Conservation (phyloP, 192 early-diverging fungal species). For the Backusella luteola region DNA sequence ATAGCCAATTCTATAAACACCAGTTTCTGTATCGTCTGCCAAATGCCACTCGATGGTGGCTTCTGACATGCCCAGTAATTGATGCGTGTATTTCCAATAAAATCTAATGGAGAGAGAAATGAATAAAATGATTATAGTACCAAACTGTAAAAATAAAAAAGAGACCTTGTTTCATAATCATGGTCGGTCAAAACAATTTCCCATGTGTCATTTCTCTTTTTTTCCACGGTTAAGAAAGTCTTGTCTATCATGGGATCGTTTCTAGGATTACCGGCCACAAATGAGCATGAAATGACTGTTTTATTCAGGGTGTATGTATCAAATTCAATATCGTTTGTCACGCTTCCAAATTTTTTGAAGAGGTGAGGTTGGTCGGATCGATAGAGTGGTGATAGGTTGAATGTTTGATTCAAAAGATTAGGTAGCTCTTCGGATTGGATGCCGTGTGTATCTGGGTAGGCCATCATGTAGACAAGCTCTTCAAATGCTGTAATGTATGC, state of each 20-base stretch:
- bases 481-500: slow-evolving; percentile 53
- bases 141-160: not conserved
- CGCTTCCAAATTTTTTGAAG: slow-evolving; percentile 29
- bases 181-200: slow-evolving; percentile 24
- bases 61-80: slow-evolving; percentile 21
- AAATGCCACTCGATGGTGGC: slow-evolving; percentile 24
- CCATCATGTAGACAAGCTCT: slow-evolving; percentile 47
- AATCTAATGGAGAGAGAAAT: slow-evolving; percentile 9
- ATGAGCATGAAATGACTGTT: slow-evolving; percentile 1
- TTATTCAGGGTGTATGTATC: not conserved
- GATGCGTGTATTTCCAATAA: slow-evolving; percentile 17
- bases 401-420: slow-evolving; percentile 17
- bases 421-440: slow-evolving; percentile 3
- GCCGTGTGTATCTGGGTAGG: not conserved
- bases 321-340: slow-evolving; percentile 13
- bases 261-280: slow-evolving; percentile 37
- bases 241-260: slow-evolving; percentile 22
- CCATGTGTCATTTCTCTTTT: slow-evolving; percentile 14
- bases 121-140: not conserved
- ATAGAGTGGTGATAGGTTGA: slow-evolving; percentile 4
- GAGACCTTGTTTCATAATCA: slow-evolving; percentile 30
- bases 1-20: slow-evolving; percentile 30
- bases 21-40: not conserved
- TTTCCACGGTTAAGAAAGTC: slow-evolving; percentile 32
- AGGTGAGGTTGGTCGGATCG: slow-evolving; percentile 16